Base-by-base conservation (phyloP, 306 rosid species). In the Styphnolobium japonicum region DNA sequence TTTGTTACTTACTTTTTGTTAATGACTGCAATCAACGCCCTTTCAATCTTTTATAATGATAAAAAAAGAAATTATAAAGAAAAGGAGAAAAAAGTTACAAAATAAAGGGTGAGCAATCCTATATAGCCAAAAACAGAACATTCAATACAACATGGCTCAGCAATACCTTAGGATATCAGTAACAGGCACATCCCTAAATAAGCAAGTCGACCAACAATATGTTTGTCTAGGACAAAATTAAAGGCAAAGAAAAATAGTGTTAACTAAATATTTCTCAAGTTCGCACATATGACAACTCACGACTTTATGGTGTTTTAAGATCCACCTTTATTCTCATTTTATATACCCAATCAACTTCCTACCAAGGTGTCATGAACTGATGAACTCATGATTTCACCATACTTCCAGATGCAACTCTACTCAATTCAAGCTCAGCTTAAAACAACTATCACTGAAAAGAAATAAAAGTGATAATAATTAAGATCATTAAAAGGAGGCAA, bases 391-490 rank as follows among this genome's bases (percentile, higher is more conserved):
- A 78, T 43, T 40, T 22, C 23, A 10, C 27, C 40, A 55, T 37
- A 39, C 33, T 15, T 48, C 23, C 9, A 10, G 33, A 23, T 5
- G 56, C 34, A 52, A 31, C 55, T 49, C 22, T 76, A 64, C 40
- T 49, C 43, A 65, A 40, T 65, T 77, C 75, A 79, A 58, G 23
- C n/a, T 45, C 71, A 15, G 34, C 42, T 51, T 57, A 29, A 31
- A 58, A 67, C 23, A 68, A 52, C 36, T 12, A 52, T 18, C 1
- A 31, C 6, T n/a, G 27, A 25, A 55, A 42, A 25, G 11, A 19
- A 27, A 53, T 12, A 64, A 49, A 3, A 12, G 25, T 46, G n/a
- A 15, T 23, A 39, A 25, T 57, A 29, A 27, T 65, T 9, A 39
- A 19, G 33, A 60, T 61, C 52, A 12, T 37, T 42, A 10, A 53